phyloP scores from a whole-genome alignment of 768 basidiomycete species.

The Mycena haematopus region DNA sequence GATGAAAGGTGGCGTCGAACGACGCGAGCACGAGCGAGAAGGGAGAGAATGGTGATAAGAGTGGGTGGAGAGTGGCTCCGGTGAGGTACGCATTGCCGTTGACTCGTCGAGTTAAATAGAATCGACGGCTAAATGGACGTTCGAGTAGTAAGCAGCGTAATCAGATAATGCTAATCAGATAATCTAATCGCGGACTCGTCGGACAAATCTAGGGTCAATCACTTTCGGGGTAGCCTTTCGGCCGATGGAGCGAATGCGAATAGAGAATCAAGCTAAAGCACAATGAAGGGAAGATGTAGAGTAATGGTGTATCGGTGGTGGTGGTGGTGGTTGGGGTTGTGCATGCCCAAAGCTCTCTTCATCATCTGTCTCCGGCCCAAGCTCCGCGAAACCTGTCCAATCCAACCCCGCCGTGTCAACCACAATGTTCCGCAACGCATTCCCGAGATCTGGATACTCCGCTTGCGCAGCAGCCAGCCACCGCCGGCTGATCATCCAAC shows the following conservation, averaged over 20 bases:
- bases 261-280: constrained; percentile 32
- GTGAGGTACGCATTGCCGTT: too few relatives aligned
- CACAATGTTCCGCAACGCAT: constrained; percentile 50
- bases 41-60: constrained; percentile 18
- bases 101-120: too few relatives aligned
- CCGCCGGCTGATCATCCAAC: constrained; percentile 79
- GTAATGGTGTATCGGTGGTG: constrained; percentile 29
- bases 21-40: not conserved
- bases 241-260: too few relatives aligned
- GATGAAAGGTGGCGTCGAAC: not conserved
- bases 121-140: constrained; percentile 1
- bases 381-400: constrained; percentile 51
- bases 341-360: constrained; percentile 33
- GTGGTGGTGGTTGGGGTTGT: constrained; percentile 31
- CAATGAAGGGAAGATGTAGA: constrained; percentile 44
- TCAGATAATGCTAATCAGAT: constrained; percentile 4
- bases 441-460: constrained; percentile 55
- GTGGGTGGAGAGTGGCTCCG: not conserved
- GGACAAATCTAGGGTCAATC: not conserved
- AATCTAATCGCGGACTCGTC: not conserved
- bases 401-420: constrained; percentile 56
- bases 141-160: not conserved
- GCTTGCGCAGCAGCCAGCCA: constrained; percentile 57
- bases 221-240: too few relatives aligned
- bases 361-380: constrained; percentile 59